Conservation (phyloP, 768 basidiomycete genomes). For the Leccinum aurantiacum region DNA sequence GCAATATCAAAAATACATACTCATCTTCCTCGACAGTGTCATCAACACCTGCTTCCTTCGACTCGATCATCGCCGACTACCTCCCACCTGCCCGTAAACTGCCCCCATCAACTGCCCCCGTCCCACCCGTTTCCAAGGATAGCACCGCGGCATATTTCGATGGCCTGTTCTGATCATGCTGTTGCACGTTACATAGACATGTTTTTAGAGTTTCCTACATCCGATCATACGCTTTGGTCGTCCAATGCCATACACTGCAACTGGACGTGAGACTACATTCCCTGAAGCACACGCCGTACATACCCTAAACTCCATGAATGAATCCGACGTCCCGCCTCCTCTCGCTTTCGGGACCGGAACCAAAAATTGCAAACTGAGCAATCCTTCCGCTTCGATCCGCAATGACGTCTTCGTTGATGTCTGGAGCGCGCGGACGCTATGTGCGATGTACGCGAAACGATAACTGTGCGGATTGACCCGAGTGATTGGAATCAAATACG, state of each 20-base stretch:
- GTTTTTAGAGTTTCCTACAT: conserved; percentile 20
- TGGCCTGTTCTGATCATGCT: conserved; percentile 36
- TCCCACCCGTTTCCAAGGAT: conserved; percentile 22
- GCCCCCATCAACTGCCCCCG: conserved; percentile 3
- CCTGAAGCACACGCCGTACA: conserved; percentile 27
- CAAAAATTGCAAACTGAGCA: conserved; percentile 87
- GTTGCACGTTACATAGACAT: conserved; percentile 7
- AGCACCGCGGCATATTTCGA: conserved; percentile 40
- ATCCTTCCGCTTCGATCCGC: conserved; percentile 77
- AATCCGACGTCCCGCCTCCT: conserved; percentile 47
- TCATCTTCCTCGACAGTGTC: conserved; percentile 35
- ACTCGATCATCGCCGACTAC: conserved; percentile 76
- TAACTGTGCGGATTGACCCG: conserved; percentile 53
- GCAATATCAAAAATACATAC: neutral
- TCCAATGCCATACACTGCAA: conserved; percentile 33
- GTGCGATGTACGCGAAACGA: conserved; percentile 72
- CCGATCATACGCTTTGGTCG: conserved; percentile 26
- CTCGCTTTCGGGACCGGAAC: conserved; percentile 56
- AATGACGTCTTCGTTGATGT: conserved; percentile 87
- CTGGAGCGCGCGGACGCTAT: conserved; percentile 72
- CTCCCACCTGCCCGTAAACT: conserved; percentile 41
- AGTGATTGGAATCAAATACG: neutral
- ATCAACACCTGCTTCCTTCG: conserved; percentile 54
- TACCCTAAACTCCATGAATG: conserved; percentile 89
- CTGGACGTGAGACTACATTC: conserved; percentile 11